Conservation (phyloP, 306 rosid species). For the Datisca glomerata region DNA sequence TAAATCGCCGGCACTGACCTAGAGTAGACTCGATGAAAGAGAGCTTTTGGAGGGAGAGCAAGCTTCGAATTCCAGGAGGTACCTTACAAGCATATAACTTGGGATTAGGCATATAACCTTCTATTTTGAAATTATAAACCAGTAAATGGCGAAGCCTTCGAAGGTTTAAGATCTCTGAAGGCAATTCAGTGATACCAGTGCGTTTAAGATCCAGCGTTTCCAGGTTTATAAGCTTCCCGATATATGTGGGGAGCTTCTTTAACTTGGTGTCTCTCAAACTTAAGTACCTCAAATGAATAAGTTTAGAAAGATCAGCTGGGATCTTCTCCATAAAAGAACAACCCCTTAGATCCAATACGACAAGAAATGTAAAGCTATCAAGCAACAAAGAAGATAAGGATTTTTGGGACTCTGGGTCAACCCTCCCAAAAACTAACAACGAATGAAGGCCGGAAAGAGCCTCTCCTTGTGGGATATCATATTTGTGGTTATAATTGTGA, state of each 20-base stretch:
- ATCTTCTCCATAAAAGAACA: too few species aligned
- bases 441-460: too few species aligned
- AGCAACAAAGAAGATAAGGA: background rate
- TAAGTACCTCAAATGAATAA: too few species aligned
- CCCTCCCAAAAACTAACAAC: too few species aligned
- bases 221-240: background rate
- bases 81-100: background rate
- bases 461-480: too few species aligned
- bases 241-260: background rate
- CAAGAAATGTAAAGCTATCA: background rate
- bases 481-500: too few species aligned
- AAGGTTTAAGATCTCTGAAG: background rate
- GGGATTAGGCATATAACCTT: background rate
- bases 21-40: background rate
- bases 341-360: background rate
- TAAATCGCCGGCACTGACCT: too few species aligned
- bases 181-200: background rate
- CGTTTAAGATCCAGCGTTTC: background rate
- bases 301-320: too few species aligned
- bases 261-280: too few species aligned
- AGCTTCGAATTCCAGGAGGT: background rate
- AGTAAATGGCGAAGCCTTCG: background rate
- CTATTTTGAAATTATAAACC: background rate
- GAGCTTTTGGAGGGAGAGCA: background rate
- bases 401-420: too few species aligned